Base-by-base conservation (phyloP, 176 grass and related monocot genomes). In the Phoenix roebelenii region DNA sequence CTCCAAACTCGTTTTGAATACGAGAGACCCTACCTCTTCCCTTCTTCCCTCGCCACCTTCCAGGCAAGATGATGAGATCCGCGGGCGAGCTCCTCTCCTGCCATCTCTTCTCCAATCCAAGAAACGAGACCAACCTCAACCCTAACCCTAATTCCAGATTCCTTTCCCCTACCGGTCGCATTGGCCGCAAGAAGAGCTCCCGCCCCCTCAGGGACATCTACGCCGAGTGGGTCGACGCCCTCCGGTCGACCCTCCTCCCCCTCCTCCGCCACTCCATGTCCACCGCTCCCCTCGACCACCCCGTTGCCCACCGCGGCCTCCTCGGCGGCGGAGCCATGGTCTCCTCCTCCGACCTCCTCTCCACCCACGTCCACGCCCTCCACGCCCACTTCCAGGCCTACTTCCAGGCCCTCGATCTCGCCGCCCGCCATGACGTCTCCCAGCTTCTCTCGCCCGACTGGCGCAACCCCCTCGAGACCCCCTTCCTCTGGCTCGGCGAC, bases 401-500 rank as follows among this genome's bases (percentile, higher is more conserved):
- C 78, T 86, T 78, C 78, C 68, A 73, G 22, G 83, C 78, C 56
- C 83, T 81, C 55, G 83, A 81, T 69, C 59, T 79, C 23, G 74
- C 70, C 57, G 78, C 78, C 18, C 74, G 65, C 69, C 83, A 78
- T 51, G 83, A 86, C 70, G 78, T 78, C 7, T 26, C 74, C 16
- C 74, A 66, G 61, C 74, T 57, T 51, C 29, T 86, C 74, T 64
- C 65, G 51, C 65, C 83, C 26, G 60, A 73, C 57, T 79, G 76
- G 76, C 78, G 83, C 16, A 77, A 78, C 39, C 78, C 74, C 12
- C 64, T 86, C 65, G 83, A 86, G 70, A 65, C 77, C 39, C 83
- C 83, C 51, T 86, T 86, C 65, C 74, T 86, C 60, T 86, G 76
- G 75, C 66, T 86, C 65, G 83, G 83, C 9, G 83, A 77, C 74